Evolutionary conservation across 2,329 filamentous ascomycete genomes (phyloP).

Genomic region (Trichoderma semiorbis): DNA sequence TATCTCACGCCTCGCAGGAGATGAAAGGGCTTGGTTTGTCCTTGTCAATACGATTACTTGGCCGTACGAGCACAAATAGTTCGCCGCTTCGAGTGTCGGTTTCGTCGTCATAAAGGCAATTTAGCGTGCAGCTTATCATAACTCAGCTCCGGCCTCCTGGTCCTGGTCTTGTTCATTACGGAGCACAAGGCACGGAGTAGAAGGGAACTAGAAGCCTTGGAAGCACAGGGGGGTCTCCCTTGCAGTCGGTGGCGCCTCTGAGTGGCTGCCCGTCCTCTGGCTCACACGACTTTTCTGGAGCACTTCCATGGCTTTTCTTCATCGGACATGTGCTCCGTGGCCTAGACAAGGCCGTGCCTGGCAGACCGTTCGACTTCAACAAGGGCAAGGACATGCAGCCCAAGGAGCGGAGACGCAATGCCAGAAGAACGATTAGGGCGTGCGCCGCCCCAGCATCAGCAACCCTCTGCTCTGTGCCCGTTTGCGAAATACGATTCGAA

Average conservation of each 20-base stretch:
- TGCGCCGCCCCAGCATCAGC: not conserved
- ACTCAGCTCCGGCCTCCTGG: conserved; percentile 6
- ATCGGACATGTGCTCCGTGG: conserved; percentile 8
- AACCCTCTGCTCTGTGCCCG: not conserved
- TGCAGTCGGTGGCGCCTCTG: not conserved
- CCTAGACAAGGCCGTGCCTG: conserved; percentile 7
- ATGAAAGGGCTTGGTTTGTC: not conserved
- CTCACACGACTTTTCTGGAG: conserved; percentile 8
- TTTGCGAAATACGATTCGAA: not conserved
- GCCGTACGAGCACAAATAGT: not conserved
- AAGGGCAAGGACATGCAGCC: conserved; percentile 8
- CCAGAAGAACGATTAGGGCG: not conserved
- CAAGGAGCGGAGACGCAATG: conserved; percentile 14
- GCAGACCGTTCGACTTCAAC: not conserved
- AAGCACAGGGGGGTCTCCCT: conserved; percentile 7
- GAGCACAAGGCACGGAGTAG: not conserved
- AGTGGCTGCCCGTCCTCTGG: conserved; percentile 8
- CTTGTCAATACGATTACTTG: not conserved
- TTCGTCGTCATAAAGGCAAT: not conserved
- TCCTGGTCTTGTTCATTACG: not conserved
- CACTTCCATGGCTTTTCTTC: conserved; percentile 7
- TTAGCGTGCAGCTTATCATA: conserved; percentile 6
- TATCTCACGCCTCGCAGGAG: not conserved
- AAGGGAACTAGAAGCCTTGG: conserved; percentile 11
- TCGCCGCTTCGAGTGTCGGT: not conserved